Evolutionary conservation across 805 yeast species (phyloP).

Genomic region (Sungouiozyma intestinalis): DNA sequence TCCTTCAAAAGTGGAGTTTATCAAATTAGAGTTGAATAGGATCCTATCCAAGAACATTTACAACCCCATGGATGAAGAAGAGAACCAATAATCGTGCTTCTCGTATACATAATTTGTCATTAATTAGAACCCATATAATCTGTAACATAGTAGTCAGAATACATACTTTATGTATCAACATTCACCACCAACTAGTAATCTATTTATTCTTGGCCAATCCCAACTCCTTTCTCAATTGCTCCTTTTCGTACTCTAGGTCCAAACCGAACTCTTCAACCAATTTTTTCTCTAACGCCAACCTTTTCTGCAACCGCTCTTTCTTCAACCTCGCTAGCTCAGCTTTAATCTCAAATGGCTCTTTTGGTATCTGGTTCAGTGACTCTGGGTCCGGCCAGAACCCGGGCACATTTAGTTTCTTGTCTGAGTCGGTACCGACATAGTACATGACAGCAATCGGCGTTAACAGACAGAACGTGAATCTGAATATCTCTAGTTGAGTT

Average conservation of each 20-base stretch:
- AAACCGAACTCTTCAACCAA: conserved; percentile 60
- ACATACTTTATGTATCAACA: neutral
- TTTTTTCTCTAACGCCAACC: conserved; percentile 60
- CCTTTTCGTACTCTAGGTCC: conserved; percentile 38
- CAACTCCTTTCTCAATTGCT: conserved; percentile 6
- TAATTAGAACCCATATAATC: neutral
- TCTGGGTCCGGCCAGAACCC: conserved; percentile 98
- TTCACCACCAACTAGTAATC: neutral
- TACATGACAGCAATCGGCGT: conserved; percentile 90
- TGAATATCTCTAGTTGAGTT: conserved; percentile 44
- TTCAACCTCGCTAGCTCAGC: conserved; percentile 85
- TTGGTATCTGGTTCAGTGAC: conserved; percentile 82
- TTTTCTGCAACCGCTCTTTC: conserved; percentile 61
- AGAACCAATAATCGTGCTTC: conserved; percentile 14
- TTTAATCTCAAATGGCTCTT: conserved; percentile 83
- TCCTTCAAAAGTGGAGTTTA: conserved; percentile 60
- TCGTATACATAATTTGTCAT: neutral
- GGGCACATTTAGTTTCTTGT: conserved; percentile 76
- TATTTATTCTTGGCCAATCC: neutral
- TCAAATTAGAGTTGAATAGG: conserved; percentile 67
- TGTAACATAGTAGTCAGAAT: too few species aligned
- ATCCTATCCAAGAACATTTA: conserved; percentile 75
- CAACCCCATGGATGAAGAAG: conserved; percentile 72
- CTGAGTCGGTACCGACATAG: conserved; percentile 85
- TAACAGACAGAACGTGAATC: conserved; percentile 71